phyloP scores from a whole-genome alignment of 2,329 filamentous ascomycete genomes.

The Aspergillus neoniger region DNA sequence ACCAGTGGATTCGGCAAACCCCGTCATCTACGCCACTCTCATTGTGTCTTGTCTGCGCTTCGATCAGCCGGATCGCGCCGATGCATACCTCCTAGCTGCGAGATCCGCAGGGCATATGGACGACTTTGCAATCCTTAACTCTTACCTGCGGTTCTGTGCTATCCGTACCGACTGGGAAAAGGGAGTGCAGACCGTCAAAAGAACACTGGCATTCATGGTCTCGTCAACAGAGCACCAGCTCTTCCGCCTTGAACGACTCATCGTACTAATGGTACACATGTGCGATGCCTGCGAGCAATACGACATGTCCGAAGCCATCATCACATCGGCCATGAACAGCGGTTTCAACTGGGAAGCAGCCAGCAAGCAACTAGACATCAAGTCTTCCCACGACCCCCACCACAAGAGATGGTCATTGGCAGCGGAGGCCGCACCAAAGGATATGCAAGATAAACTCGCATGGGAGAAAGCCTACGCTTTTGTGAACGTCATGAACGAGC shows the following conservation, averaged over 20 bases:
- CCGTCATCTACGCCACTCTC: slow-evolving; percentile 38
- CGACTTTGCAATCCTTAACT: slow-evolving; percentile 38
- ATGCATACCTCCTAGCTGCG: slow-evolving; percentile 43
- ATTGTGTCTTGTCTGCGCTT: slow-evolving; percentile 43
- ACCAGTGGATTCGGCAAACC: slow-evolving; percentile 35
- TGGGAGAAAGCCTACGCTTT: slow-evolving; percentile 40
- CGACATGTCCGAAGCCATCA: slow-evolving; percentile 34
- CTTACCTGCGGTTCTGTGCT: slow-evolving; percentile 42
- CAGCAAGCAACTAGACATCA: slow-evolving; percentile 31
- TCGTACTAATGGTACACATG: slow-evolving; percentile 43
- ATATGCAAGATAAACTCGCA: slow-evolving; percentile 23
- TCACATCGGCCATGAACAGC: slow-evolving; percentile 38
- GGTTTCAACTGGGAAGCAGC: slow-evolving; percentile 36
- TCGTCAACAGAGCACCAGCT: slow-evolving; percentile 35
- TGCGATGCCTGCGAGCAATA: slow-evolving; percentile 38
- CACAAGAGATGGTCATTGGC: slow-evolving; percentile 33
- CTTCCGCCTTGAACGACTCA: slow-evolving; percentile 35
- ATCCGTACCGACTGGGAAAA: slow-evolving; percentile 40
- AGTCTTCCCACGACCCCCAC: slow-evolving; percentile 24
- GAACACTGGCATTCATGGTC: slow-evolving; percentile 39
- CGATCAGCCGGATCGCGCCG: slow-evolving; percentile 43
- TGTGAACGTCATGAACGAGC: slow-evolving; percentile 30
- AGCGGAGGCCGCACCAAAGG: slow-evolving; percentile 20
- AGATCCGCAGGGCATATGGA: slow-evolving; percentile 41
- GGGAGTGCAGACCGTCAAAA: slow-evolving; percentile 34